These are phyloP conservation scores for Alternaria postmessia DNA, from an alignment of 2,329 filamentous ascomycete species.

Conservation along the genomic window DNA sequence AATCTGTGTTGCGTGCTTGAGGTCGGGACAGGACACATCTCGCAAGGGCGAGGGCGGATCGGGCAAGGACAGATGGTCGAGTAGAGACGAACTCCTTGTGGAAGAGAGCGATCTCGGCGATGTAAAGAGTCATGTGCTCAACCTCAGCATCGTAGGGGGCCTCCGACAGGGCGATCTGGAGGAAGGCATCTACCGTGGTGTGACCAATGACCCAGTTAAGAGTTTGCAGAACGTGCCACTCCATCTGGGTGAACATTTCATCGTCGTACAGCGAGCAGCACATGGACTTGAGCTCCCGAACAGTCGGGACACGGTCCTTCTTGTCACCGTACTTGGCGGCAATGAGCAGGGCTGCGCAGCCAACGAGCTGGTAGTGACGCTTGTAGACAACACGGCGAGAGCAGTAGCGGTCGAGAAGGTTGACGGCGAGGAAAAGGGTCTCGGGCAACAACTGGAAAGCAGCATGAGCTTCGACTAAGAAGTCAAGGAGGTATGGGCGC, in stretches of 20 bases:
- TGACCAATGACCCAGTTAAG: slow-evolving; percentile 96
- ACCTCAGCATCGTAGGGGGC: slow-evolving; percentile 79
- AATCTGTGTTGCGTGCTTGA: slow-evolving; percentile 78
- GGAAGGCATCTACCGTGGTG: slow-evolving; percentile 93
- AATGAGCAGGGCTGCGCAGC: slow-evolving; percentile 93
- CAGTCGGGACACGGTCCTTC: slow-evolving; percentile 97
- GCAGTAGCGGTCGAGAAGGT: slow-evolving; percentile 96
- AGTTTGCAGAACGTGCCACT: slow-evolving; percentile 98
- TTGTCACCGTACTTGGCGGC: slow-evolving; percentile 98
- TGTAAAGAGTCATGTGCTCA: slow-evolving; percentile 93
- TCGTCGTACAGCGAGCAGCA: slow-evolving; percentile 98
- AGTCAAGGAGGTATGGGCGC: slow-evolving; percentile 97
- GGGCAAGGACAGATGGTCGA: slow-evolving; percentile 87
- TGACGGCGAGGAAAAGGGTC: slow-evolving; percentile 94
- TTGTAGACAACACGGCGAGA: slow-evolving; percentile 98
- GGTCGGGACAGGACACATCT: slow-evolving; percentile 84
- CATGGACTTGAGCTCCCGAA: slow-evolving; percentile 98
- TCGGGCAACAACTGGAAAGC: slow-evolving; percentile 94
- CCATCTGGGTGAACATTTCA: slow-evolving; percentile 99
- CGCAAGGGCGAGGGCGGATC: slow-evolving; percentile 84
- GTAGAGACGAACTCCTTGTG: slow-evolving; percentile 97
- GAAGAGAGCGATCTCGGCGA: slow-evolving; percentile 93
- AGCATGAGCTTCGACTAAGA: slow-evolving; percentile 94
- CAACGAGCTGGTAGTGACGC: slow-evolving; percentile 97
- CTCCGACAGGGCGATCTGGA: slow-evolving; percentile 85